These are phyloP conservation scores for Luzula sylvatica DNA, from an alignment of 176 grass and related monocot species.

Conservation along the genomic window DNA sequence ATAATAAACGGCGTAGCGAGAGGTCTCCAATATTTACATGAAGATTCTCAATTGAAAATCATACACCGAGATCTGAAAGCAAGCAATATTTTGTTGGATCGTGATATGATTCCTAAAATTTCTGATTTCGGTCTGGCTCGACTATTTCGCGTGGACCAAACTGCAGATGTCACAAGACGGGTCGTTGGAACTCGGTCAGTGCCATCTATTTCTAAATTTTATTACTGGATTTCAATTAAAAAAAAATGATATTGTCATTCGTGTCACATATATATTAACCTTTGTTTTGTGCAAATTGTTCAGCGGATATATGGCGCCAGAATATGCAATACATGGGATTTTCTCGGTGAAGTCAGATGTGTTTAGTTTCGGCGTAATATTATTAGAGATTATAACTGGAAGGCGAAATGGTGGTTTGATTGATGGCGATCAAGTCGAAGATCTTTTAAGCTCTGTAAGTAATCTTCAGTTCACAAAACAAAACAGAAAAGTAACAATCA, in stretches of 20 bases:
- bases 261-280: neutral
- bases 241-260: neutral
- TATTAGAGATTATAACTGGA: conserved; percentile 53
- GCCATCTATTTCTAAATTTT: neutral
- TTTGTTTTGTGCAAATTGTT: conserved; percentile 7
- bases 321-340: conserved; percentile 56
- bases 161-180: conserved; percentile 37
- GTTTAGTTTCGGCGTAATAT: no score
- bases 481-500: neutral
- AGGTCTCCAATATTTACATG: conserved; percentile 69
- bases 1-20: conserved; percentile 48
- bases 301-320: conserved; percentile 77
- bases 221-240: neutral
- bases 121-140: conserved; percentile 64
- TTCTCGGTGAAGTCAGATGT: conserved; percentile 65
- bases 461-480: neutral
- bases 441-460: conserved; percentile 14
- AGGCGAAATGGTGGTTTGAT: conserved; percentile 25
- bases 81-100: conserved; percentile 60
- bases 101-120: conserved; percentile 52
- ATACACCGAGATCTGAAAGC: conserved; percentile 74
- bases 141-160: conserved; percentile 31
- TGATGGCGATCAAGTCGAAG: neutral
- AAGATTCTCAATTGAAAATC: conserved; percentile 36
- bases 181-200: conserved; percentile 66